Evolutionary conservation across 2,329 filamentous ascomycete genomes (phyloP), one percentile per base, ranked within the genome.

Genomic region (Colletotrichum orbiculare): DNA sequence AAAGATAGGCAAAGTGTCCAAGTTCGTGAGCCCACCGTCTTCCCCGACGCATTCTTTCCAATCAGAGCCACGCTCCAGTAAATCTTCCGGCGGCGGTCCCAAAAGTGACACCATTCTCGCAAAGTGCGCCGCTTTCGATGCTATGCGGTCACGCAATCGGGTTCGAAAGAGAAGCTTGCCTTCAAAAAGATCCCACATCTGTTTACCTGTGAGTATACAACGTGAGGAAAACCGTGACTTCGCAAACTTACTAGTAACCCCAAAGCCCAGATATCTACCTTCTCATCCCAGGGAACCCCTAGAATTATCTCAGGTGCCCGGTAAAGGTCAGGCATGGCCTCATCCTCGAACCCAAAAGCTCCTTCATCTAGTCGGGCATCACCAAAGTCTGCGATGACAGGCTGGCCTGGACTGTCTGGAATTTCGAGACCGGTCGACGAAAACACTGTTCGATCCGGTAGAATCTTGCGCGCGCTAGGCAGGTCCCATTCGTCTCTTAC

Each of bases 21-120:
- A 33, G 0, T 13, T 17, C 9, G 9, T 17, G 1, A 2, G 42
- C 62, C 54, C 38, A 69, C 70, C 73, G 39, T 70, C 56, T n/a
- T 54, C 48, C 48, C 71, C 72, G 54, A 71, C 73, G 17, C 68
- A 72, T 12, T 60, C 49, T 11, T 56, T 54, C 54, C 63, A 69
- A 2, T 57, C 65, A 4, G 71, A 68, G 46, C 75, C 78, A 2
- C 74, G 69, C 52, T 72, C 48, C 45, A 80, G 53, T 45, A 80
- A 76, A 2, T 72, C 69, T 50, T 64, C 68, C 2, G 75, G 75
- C 2, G 78, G 79, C 1, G 70, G 73, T 0, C 77, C 77, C 60
- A 81, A 69, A 8, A 79, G 60, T 3, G 78, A 75, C 5, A 80
- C 73, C 72, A 80, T 77, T 50, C 74, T 71, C 1, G 73, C 74